Percentiles rank a stretch among this genome's conserved stretches.
Conservation (phyloP, 1,284 basidiomycete genomes). For the Sanghuangporus sanghuang region DNA sequence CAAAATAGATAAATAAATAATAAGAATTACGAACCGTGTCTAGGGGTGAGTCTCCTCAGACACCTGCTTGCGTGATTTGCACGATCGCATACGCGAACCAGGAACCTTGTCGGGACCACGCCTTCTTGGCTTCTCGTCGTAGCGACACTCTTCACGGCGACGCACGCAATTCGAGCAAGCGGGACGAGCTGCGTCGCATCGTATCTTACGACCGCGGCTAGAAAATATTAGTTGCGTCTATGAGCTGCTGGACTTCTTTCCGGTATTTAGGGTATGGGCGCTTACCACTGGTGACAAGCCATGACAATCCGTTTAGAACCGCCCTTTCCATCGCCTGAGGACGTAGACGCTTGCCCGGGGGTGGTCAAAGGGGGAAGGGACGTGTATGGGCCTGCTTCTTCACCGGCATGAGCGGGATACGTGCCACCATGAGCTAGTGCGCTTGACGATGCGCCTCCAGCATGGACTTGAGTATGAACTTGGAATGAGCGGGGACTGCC, state of each 20-base stretch:
- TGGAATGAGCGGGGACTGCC: conserved; percentile 8
- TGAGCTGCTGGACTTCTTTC: background rate
- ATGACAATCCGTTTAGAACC: conserved; percentile 16
- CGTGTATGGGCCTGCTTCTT: background rate
- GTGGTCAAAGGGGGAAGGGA: conserved; percentile 12
- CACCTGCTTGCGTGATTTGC: conserved; percentile 17
- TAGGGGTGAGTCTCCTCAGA: conserved; percentile 8
- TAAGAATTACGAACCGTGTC: background rate
- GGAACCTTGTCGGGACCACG: conserved; percentile 18
- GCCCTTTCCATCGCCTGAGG: conserved; percentile 7
- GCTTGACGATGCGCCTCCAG: background rate
- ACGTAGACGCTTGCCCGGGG: background rate
- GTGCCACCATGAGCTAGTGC: background rate
- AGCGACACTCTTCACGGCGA: conserved; percentile 16
- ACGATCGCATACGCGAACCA: conserved; percentile 18
- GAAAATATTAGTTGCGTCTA: background rate
- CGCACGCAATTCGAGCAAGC: conserved; percentile 15
- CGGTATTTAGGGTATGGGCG: background rate
- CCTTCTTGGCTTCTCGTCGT: conserved; percentile 17
- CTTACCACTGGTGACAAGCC: conserved; percentile 19
- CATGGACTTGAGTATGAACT: background rate
- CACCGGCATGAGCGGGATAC: background rate
- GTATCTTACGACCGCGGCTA: conserved; percentile 17
- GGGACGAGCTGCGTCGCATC: conserved; percentile 15
- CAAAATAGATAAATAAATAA: too few species aligned